Evolutionary conservation across 148 eudicot genomes (phyloP).

Genomic region (Cornus controversa): DNA sequence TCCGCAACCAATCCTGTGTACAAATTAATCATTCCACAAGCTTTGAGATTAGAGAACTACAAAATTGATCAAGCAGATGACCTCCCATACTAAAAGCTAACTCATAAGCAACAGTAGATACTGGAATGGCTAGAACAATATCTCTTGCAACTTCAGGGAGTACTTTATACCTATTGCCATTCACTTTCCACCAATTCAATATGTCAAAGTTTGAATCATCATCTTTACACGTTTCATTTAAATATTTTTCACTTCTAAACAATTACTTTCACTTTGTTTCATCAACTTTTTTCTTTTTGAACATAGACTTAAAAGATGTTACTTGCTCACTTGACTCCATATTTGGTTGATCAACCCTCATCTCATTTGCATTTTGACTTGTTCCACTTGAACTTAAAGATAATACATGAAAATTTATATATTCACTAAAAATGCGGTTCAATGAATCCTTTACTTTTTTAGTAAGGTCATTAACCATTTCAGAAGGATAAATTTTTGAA

Average conservation of each 20-base stretch:
- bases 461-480: background rate
- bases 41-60: background rate
- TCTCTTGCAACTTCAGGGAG: conserved; percentile 1
- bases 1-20: conserved; percentile 4
- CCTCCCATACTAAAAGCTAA: background rate
- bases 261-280: background rate
- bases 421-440: too few relatives aligned
- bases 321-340: too few relatives aligned
- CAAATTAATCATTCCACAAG: conserved; percentile 4
- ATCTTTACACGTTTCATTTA: background rate
- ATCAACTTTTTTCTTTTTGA: background rate
- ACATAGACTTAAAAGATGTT: too few relatives aligned
- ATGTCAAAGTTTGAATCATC: too few relatives aligned
- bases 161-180: background rate
- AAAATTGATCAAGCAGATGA: background rate
- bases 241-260: background rate
- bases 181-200: too few relatives aligned
- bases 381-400: background rate
- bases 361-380: too few relatives aligned
- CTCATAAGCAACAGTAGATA: background rate
- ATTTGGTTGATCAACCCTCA: too few relatives aligned
- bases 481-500: background rate
- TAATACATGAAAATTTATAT: too few relatives aligned
- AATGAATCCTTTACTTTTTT: background rate
- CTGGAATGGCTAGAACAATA: conserved; percentile 5